Percentiles rank a stretch among this genome's conserved stretches.
Evolutionary conservation across 2,329 filamentous ascomycete genomes (phyloP).

Genomic region (Fusarium continuum): DNA sequence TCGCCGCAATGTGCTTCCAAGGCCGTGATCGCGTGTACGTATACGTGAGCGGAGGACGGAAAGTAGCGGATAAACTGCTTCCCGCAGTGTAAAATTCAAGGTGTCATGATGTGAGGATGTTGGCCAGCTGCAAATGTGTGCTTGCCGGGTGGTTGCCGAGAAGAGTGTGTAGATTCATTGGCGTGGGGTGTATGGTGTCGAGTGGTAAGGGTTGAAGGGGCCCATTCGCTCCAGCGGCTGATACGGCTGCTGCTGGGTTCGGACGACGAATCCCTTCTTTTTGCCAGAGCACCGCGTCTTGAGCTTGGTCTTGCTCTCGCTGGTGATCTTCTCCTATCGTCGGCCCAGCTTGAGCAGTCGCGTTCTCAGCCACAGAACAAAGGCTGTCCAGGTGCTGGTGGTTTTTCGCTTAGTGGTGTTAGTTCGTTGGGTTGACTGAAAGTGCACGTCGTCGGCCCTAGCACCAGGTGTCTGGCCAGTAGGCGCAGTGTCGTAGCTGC

Average conservation of each 20-base stretch:
- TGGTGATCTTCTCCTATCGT: slow-evolving; percentile 47
- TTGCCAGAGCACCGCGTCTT: slow-evolving; percentile 19
- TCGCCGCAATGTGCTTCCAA: slow-evolving; percentile 34
- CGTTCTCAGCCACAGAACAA: slow-evolving; percentile 72
- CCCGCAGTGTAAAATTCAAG: slow-evolving; percentile 20
- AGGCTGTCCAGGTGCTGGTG: slow-evolving; percentile 68
- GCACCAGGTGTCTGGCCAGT: slow-evolving; percentile 41
- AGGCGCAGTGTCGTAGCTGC: slow-evolving; percentile 57
- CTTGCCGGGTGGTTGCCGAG: slow-evolving; percentile 8
- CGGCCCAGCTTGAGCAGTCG: slow-evolving; percentile 53
- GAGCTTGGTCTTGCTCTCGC: slow-evolving; percentile 28
- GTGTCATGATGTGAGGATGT: slow-evolving; percentile 5
- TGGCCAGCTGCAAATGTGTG: slow-evolving; percentile 8
- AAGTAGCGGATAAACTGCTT: slow-evolving; percentile 17
- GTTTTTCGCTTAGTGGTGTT: slow-evolving; percentile 67
- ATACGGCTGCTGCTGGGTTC: slow-evolving; percentile 20
- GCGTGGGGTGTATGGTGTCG: slow-evolving; percentile 26
- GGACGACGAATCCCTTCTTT: slow-evolving; percentile 19
- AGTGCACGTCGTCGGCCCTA: slow-evolving; percentile 55
- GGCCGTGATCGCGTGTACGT: slow-evolving; percentile 30
- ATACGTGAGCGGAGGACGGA: slow-evolving; percentile 18
- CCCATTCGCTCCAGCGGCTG: slow-evolving; percentile 8
- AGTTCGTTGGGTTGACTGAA: slow-evolving; percentile 54
- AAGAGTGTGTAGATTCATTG: slow-evolving; percentile 10
- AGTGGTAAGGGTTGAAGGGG: slow-evolving; percentile 7